A percentile compares a stretch with the other conserved stretches of the same genome.
Conservation (phyloP, 1,284 basidiomycete species). For the Boletus holoroseus region DNA sequence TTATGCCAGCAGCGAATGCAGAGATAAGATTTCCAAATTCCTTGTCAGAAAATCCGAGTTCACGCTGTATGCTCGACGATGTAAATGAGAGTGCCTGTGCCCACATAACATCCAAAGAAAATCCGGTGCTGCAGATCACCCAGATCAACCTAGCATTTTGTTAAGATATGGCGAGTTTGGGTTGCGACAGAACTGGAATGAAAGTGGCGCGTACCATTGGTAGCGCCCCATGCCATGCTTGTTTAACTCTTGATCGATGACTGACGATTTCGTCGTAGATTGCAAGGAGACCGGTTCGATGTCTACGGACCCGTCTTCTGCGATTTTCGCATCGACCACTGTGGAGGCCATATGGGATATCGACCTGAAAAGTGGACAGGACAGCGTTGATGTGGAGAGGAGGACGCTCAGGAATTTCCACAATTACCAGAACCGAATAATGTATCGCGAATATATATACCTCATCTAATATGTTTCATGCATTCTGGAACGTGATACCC, state of each 20-base stretch:
- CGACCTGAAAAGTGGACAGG: not conserved
- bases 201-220: conserved; percentile 11
- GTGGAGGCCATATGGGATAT: too few relatives aligned
- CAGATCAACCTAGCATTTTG: conserved; percentile 16
- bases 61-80: not conserved
- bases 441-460: not conserved
- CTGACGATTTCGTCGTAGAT: conserved; percentile 8
- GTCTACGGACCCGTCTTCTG: not conserved
- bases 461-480: not conserved
- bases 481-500: too few relatives aligned
- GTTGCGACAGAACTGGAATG: not conserved
- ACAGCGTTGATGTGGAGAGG: too few relatives aligned
- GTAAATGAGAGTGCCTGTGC: conserved; percentile 1
- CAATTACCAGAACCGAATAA: too few relatives aligned
- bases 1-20: conserved; percentile 2
- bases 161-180: not conserved
- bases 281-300: not conserved
- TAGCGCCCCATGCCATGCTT: conserved; percentile 16
- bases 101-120: conserved; percentile 14
- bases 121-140: conserved; percentile 15
- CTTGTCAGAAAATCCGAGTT: too few relatives aligned
- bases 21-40: conserved; percentile 11
- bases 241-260: conserved; percentile 17
- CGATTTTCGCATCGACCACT: not conserved
- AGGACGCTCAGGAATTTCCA: too few relatives aligned